These are phyloP conservation scores for Tetracladium setigerum DNA, from an alignment of 495 filamentous ascomycete species.

Conservation along the genomic window DNA sequence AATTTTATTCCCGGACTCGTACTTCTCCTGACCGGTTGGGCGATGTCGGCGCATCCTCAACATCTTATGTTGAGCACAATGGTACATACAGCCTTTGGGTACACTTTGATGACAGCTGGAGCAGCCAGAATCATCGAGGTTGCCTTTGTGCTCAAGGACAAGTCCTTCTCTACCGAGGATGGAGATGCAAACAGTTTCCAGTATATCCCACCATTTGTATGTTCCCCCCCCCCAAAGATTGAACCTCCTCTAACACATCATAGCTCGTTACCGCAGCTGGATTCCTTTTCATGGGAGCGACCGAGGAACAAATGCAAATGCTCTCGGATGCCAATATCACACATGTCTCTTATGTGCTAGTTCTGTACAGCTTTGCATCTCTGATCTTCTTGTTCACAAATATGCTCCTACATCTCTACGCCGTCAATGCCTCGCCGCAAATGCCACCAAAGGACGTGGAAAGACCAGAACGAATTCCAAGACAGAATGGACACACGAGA, in stretches of 20 bases:
- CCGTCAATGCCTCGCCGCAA: constrained; percentile 37
- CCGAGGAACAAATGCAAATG: constrained; percentile 87
- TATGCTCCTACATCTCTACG: constrained; percentile 78
- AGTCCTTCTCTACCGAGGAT: constrained; percentile 45
- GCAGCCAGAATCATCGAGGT: constrained; percentile 83
- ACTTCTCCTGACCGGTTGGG: constrained; percentile 89
- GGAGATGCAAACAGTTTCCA: constrained; percentile 80
- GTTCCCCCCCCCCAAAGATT: constrained; percentile 25
- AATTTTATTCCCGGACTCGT: constrained; percentile 91
- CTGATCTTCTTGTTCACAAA: constrained; percentile 84
- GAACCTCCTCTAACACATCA: not conserved
- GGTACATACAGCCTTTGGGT: constrained; percentile 90
- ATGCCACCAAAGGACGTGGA: constrained; percentile 20
- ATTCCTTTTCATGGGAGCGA: constrained; percentile 95
- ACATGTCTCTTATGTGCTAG: constrained; percentile 84
- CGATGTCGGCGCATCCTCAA: constrained; percentile 86
- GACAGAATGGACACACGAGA: constrained; percentile 49
- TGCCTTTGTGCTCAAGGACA: constrained; percentile 75
- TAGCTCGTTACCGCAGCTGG: constrained; percentile 89
- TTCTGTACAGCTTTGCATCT: constrained; percentile 85
- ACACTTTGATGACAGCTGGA: constrained; percentile 89
- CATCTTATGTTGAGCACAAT: constrained; percentile 72
- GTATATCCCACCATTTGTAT: constrained; percentile 83
- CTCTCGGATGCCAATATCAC: constrained; percentile 65
- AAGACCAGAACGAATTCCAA: constrained; percentile 4